Percentiles rank a stretch among this genome's conserved stretches.
Evolutionary conservation across 176 grass and related monocot genomes (phyloP).

Genomic region (Alopecurus myosuroides): DNA sequence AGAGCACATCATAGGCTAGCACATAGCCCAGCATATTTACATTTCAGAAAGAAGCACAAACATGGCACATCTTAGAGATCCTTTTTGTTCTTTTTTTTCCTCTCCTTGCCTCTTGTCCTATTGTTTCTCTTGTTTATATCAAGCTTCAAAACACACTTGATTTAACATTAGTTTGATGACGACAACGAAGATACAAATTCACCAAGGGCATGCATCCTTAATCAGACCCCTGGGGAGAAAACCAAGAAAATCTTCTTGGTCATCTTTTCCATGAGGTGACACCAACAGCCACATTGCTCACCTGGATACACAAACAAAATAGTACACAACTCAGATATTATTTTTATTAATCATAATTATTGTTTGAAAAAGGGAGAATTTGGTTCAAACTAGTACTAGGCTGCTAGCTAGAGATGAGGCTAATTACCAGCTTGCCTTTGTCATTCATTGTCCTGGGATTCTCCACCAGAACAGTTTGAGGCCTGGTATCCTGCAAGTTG

Average conservation of each 20-base stretch:
- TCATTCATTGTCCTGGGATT: constrained; percentile 60
- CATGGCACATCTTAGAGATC: constrained; percentile 3
- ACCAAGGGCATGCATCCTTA: constrained; percentile 23
- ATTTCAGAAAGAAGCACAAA: constrained; percentile 37
- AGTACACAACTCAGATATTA: not conserved
- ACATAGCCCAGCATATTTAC: constrained; percentile 46
- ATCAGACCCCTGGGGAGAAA: constrained; percentile 19
- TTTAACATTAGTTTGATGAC: constrained; percentile 16
- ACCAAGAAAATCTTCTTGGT: constrained; percentile 4
- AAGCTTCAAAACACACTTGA: constrained; percentile 66
- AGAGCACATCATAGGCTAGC: constrained; percentile 37
- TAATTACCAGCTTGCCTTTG: constrained; percentile 46
- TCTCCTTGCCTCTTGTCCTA: constrained; percentile 4
- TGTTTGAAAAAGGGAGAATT: not conserved
- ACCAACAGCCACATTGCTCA: constrained; percentile 48
- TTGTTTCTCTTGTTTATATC: constrained; percentile 27
- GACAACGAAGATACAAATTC: constrained; percentile 17
- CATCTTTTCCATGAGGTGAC: constrained; percentile 55
- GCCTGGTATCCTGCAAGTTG: constrained; percentile 41
- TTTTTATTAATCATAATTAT: not conserved
- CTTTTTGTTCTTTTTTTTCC: not conserved
- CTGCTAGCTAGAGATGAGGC: not conserved
- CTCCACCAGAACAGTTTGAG: constrained; percentile 56
- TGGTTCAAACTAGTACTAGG: not conserved
- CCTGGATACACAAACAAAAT: constrained; percentile 22